Percentiles rank a stretch among this genome's conserved stretches.
These are phyloP conservation scores for Fusarium verrucosum DNA, from an alignment of 2,329 filamentous ascomycete species.

Conservation along the genomic window DNA sequence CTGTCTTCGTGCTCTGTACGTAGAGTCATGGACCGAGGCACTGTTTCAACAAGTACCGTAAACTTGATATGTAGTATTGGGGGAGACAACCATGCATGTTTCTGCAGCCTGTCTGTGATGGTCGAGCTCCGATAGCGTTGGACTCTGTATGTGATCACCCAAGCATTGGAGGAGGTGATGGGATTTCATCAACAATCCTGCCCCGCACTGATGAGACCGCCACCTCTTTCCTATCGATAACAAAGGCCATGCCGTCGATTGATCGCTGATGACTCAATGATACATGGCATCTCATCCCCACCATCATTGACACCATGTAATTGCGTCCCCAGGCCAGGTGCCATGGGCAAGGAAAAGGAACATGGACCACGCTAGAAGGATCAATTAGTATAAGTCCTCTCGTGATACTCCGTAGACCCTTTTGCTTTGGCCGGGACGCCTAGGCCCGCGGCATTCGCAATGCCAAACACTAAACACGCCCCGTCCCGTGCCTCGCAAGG, in stretches of 20 bases:
- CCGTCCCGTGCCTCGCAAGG: slow-evolving; percentile 33
- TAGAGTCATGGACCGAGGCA: not conserved
- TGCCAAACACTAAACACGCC: slow-evolving; percentile 35
- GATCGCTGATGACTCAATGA: slow-evolving; percentile 22
- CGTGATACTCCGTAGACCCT: slow-evolving; percentile 4
- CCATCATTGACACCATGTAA: slow-evolving; percentile 11
- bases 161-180: not conserved
- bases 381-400: not conserved
- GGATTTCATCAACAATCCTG: slow-evolving; percentile 11
- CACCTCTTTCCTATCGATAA: slow-evolving; percentile 7
- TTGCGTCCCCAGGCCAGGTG: not conserved
- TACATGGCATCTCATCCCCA: slow-evolving; percentile 20
- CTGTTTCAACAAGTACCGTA: not conserved
- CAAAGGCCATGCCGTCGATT: slow-evolving; percentile 6
- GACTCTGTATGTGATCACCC: not conserved
- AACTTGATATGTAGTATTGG: not conserved
- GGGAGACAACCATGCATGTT: not conserved
- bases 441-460: slow-evolving; percentile 24
- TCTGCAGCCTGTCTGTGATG: not conserved
- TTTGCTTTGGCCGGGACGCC: slow-evolving; percentile 12
- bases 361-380: slow-evolving; percentile 1
- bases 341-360: not conserved
- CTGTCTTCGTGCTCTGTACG: not conserved
- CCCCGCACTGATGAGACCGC: slow-evolving; percentile 31
- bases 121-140: not conserved